Evolutionary conservation across 2,329 filamentous ascomycete species (phyloP).

Genomic region (Aspergillus niger): DNA sequence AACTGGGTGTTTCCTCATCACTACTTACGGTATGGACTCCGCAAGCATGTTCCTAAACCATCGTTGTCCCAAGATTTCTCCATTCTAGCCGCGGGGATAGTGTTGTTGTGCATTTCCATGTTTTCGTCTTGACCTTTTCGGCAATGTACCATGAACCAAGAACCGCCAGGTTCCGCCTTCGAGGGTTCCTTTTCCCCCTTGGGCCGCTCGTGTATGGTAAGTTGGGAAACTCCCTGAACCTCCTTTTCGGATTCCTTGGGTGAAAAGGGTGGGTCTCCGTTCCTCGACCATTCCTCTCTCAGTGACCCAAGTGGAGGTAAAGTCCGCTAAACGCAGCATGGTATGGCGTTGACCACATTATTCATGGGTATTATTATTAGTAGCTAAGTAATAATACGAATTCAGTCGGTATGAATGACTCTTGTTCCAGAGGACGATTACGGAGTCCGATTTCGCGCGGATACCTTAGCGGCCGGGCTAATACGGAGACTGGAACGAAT

Average conservation of each 20-base stretch:
- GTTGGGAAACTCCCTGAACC: constrained; percentile 5
- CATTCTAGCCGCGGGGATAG: neutral
- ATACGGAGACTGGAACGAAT: constrained; percentile 4
- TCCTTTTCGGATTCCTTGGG: constrained; percentile 18
- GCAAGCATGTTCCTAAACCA: neutral
- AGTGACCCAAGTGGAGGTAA: neutral
- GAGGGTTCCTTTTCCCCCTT: neutral
- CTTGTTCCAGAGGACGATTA: neutral
- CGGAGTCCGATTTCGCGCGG: constrained; percentile 3
- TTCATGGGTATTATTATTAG: constrained; percentile 4
- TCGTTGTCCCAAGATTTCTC: neutral
- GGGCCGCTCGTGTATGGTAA: neutral
- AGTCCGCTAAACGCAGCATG: neutral
- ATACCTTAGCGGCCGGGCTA: constrained; percentile 4
- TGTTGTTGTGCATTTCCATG: constrained; percentile 1
- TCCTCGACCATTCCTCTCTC: constrained; percentile 17
- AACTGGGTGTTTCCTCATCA: neutral
- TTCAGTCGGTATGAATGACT: constrained; percentile 5
- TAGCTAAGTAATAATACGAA: constrained; percentile 5
- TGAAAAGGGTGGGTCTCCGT: constrained; percentile 19
- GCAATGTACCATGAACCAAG: constrained; percentile 2
- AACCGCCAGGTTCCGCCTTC: constrained; percentile 8
- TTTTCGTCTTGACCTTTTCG: constrained; percentile 13
- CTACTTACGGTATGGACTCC: neutral
- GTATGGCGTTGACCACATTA: neutral